Base-by-base conservation (phyloP, 2,329 filamentous ascomycete genomes). In the Thermomyces lanuginosus region DNA sequence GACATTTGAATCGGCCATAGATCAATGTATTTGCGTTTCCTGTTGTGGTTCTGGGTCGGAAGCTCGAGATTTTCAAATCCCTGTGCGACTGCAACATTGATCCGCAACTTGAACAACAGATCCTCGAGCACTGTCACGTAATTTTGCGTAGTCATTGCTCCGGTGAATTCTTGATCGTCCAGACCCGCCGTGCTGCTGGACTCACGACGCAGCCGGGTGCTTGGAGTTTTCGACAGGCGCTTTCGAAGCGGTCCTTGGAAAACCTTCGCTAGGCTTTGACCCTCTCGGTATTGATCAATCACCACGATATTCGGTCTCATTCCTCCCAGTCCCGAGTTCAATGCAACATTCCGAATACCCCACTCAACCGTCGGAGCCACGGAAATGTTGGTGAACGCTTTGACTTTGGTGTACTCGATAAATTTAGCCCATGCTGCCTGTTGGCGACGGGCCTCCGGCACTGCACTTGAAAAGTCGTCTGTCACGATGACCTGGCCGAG, bases 1-100 rank as follows among this genome's bases (percentile, higher is more conserved):
- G 81, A 86, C 80, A 92, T 92, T 38, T 92, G 83, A 28, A 92
- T 89, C 0, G 82, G 82, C 82, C 82, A 92, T 4, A 92, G 56
- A 43, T 92, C 82, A 34, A 92, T 80, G 42, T 76, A 86, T 42
- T 72, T 79, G 45, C 86, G 86, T 3, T 58, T 60, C 28, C 74
- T 69, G 10, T 48, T 43, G 3, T 63, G 64, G 20, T 70, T 60
- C 1, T 61, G 49, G 11, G 67, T 61, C 1, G 82, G 82, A 0
- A 81, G 67, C 42, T 89, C 77, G 2, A 92, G 58, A 1, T 69
- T 55, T 27, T 81, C 71, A 36, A 91, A 92, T 0, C 80, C 81
- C 44, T 79, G 81, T 0, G 77, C 82, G 20, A 92, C 65, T 2
- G 80, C 82, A 14, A 91, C 79, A 41, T 92, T 92, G 31, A 89